Conservation (phyloP, 2,329 filamentous ascomycete genomes). For the Microdochium bolleyi region DNA sequence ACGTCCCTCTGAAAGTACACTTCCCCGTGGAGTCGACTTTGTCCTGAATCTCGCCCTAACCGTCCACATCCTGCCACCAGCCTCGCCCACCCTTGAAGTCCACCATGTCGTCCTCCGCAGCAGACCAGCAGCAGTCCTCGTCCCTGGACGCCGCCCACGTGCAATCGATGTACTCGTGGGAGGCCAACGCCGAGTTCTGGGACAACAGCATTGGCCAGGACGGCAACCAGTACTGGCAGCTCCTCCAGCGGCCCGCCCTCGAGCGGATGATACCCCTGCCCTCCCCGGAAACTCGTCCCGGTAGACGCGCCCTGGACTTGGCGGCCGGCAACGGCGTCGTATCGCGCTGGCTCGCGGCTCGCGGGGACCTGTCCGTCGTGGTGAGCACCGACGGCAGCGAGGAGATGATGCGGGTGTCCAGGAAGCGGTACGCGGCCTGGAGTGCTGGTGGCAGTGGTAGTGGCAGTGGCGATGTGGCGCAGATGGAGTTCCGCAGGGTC, state of each 20-base stretch:
- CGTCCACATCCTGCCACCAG: too few relatives aligned
- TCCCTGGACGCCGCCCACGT: slow-evolving; percentile 1
- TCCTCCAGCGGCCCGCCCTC: slow-evolving; percentile 31
- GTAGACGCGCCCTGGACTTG: slow-evolving; percentile 32
- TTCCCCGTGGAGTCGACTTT: too few relatives aligned
- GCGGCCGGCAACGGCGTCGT: slow-evolving; percentile 41
- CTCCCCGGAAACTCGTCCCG: background rate
- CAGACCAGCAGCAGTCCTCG: background rate
- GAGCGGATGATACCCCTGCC: slow-evolving; percentile 21
- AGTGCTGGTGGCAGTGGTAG: slow-evolving; percentile 2
- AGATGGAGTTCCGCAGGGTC: slow-evolving; percentile 22
- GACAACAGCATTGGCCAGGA: slow-evolving; percentile 26
- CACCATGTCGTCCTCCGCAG: background rate
- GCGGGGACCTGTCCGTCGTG: slow-evolving; percentile 24
- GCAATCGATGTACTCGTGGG: slow-evolving; percentile 25
- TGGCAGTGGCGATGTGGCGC: slow-evolving; percentile 4
- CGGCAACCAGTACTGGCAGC: slow-evolving; percentile 36
- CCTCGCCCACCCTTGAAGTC: too few relatives aligned
- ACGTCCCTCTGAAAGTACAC: too few relatives aligned
- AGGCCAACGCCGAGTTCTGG: slow-evolving; percentile 32
- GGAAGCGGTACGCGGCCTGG: background rate
- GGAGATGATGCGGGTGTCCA: slow-evolving; percentile 29
- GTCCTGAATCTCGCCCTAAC: too few relatives aligned
- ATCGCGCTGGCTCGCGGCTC: slow-evolving; percentile 30
- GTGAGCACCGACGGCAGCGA: slow-evolving; percentile 33